A percentile compares a stretch with the other conserved stretches of the same genome.
Conservation (phyloP, 169 alveolate species). For the Plasmodium fragile region DNA sequence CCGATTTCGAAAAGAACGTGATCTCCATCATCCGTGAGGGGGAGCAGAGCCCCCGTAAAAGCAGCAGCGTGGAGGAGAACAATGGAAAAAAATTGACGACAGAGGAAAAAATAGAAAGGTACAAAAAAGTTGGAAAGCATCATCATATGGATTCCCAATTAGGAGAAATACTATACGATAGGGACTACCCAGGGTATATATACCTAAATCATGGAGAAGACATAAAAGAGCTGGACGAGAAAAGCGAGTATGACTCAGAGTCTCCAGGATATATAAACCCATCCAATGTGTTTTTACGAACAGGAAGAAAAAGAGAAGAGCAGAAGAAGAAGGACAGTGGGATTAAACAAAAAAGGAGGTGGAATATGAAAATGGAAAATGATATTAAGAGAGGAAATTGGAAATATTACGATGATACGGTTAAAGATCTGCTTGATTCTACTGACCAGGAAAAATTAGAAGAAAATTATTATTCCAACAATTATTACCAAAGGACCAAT, state of each 20-base stretch:
- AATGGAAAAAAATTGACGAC: constrained; percentile 1
- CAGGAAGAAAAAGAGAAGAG: constrained; percentile 85
- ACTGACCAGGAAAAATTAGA: constrained; percentile 77
- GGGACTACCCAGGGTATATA: constrained; percentile 71
- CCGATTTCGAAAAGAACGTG: constrained; percentile 22
- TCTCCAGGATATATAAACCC: constrained; percentile 85
- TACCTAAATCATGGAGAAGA: constrained; percentile 72
- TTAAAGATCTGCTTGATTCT: constrained; percentile 67
- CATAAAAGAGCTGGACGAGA: constrained; percentile 49
- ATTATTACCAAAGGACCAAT: constrained; percentile 79
- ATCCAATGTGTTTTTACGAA: constrained; percentile 80
- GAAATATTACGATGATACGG: constrained; percentile 78
- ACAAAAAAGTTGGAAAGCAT: constrained; percentile 68
- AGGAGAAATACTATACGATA: constrained; percentile 56
- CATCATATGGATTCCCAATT: constrained; percentile 42
- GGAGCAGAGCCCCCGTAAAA: neutral
- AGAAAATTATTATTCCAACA: constrained; percentile 68
- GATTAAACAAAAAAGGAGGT: constrained; percentile 80
- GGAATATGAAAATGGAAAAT: constrained; percentile 80
- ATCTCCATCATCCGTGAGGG: neutral
- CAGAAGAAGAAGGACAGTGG: constrained; percentile 84
- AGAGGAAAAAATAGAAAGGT: constrained; percentile 47
- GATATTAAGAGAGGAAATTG: constrained; percentile 89
- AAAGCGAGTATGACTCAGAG: constrained; percentile 56
- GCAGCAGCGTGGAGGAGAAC: neutral